These are phyloP conservation scores for Magnusiomyces fungicola DNA, from an alignment of 1,139 yeast species.

Conservation along the genomic window DNA sequence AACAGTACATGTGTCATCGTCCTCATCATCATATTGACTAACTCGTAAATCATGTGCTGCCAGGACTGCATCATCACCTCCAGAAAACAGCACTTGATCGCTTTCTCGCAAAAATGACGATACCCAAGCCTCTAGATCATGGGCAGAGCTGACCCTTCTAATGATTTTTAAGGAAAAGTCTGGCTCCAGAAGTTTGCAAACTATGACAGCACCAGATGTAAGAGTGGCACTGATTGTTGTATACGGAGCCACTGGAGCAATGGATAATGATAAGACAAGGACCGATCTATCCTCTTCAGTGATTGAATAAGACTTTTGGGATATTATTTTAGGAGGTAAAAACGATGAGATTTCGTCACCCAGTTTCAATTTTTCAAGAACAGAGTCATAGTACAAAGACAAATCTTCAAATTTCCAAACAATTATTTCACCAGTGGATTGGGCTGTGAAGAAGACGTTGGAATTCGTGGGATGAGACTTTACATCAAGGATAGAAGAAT, in stretches of 20 bases:
- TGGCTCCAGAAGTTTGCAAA: conserved; percentile 18
- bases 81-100: conserved; percentile 61
- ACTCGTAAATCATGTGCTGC: conserved; percentile 66
- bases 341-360: neutral
- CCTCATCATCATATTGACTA: conserved; percentile 18
- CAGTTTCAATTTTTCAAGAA: neutral
- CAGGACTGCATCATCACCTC: conserved; percentile 81
- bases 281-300: conserved; percentile 25
- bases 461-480: conserved; percentile 54
- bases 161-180: conserved; percentile 14
- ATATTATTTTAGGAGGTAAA: neutral
- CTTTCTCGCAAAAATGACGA: conserved; percentile 60
- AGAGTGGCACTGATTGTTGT: conserved; percentile 28
- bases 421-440: conserved; percentile 68
- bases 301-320: neutral
- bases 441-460: conserved; percentile 51
- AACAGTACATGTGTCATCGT: conserved; percentile 28
- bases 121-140: conserved; percentile 85
- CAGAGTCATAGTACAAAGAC: neutral
- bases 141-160: conserved; percentile 30
- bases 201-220: conserved; percentile 31
- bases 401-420: conserved; percentile 47
- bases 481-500: conserved; percentile 70
- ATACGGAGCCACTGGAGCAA: conserved; percentile 26
- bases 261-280: conserved; percentile 61